Evolutionary conservation across 768 basidiomycete species (phyloP).

Genomic region (Exidia glandulosa): DNA sequence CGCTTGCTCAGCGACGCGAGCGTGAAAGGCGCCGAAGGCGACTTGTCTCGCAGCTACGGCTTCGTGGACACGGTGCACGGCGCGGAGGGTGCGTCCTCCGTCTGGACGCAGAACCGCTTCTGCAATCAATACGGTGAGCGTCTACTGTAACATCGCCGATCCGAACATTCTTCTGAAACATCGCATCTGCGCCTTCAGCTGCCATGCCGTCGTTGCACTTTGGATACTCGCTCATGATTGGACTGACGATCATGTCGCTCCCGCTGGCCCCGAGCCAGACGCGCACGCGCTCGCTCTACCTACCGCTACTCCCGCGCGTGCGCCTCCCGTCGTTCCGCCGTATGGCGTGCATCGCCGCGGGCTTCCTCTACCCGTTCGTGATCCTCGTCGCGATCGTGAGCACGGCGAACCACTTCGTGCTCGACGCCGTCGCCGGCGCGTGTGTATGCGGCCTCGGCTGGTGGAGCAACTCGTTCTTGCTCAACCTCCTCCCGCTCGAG

Average conservation of each 20-base stretch:
- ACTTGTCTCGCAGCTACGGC: not conserved
- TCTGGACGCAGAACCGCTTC: not conserved
- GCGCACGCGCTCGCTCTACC: not conserved
- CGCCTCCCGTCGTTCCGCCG: not conserved
- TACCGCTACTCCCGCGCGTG: not conserved
- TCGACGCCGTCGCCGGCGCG: not conserved
- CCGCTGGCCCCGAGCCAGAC: not conserved
- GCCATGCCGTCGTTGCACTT: not conserved
- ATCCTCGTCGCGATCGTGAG: not conserved
- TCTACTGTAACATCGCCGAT: not conserved
- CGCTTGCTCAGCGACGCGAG: not conserved
- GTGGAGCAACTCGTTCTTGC: not conserved
- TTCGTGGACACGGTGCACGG: not conserved
- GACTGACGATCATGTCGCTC: not conserved
- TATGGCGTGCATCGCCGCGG: not conserved
- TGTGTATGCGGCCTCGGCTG: not conserved
- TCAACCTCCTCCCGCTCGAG: slow-evolving; percentile 1
- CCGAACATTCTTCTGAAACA: not conserved
- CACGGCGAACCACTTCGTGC: not conserved
- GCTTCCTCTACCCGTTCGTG: not conserved
- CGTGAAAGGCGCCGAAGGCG: not conserved
- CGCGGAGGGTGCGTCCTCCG: not conserved
- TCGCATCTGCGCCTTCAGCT: not conserved
- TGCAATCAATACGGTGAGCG: not conserved
- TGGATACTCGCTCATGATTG: not conserved